Evolutionary conservation across 495 filamentous ascomycete species (phyloP).

Genomic region (Neurospora discreta): DNA sequence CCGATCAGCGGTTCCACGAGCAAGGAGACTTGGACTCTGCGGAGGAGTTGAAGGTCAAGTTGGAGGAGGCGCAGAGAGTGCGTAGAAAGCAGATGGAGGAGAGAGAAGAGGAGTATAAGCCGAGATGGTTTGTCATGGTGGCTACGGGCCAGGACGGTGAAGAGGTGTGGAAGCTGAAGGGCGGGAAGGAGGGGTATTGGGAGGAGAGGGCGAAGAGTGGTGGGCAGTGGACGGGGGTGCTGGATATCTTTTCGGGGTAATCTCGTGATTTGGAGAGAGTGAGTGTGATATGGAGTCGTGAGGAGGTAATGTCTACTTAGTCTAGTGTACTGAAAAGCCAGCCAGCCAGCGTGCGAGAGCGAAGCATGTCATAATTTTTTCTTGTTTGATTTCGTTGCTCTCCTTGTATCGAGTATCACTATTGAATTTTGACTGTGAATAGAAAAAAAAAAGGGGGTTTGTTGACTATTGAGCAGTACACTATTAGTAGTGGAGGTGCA

Average conservation of each 20-base stretch:
- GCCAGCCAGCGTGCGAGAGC: neutral
- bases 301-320: neutral
- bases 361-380: neutral
- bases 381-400: neutral
- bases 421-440: neutral
- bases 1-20: slow-evolving; percentile 87
- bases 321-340: neutral
- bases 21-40: slow-evolving; percentile 72
- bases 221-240: slow-evolving; percentile 51
- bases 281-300: neutral
- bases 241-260: slow-evolving; percentile 50
- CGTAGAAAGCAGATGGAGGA: slow-evolving; percentile 68
- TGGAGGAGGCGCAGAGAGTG: slow-evolving; percentile 78
- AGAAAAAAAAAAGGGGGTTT: neutral
- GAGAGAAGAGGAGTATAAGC: slow-evolving; percentile 53
- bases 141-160: slow-evolving; percentile 45
- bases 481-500: neutral
- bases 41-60: slow-evolving; percentile 66
- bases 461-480: neutral
- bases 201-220: slow-evolving; percentile 60
- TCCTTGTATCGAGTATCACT: neutral
- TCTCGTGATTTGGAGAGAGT: neutral
- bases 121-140: slow-evolving; percentile 73
- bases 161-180: slow-evolving; percentile 69
- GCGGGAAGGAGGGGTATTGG: slow-evolving; percentile 83